Evolutionary conservation across 805 yeast species (phyloP).

Genomic region (Candida suzukii): DNA sequence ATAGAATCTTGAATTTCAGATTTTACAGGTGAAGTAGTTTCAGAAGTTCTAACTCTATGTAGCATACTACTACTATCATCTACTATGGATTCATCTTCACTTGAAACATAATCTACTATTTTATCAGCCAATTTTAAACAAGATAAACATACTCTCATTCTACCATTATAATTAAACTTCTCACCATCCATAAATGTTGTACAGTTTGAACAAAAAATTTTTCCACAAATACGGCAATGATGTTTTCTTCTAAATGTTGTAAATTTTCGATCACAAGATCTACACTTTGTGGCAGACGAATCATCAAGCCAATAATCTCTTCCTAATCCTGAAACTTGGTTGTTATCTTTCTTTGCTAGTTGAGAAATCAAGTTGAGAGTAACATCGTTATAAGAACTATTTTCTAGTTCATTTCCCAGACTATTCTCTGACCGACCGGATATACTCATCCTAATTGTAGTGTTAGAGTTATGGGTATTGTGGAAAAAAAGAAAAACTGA

Average conservation of each 20-base stretch:
- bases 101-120: conserved; percentile 60
- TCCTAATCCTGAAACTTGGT: conserved; percentile 38
- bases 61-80: conserved; percentile 26
- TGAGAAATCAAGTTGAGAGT: conserved; percentile 17
- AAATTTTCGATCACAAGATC: conserved; percentile 73
- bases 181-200: conserved; percentile 66
- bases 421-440: neutral
- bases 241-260: conserved; percentile 86
- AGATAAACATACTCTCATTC: conserved; percentile 68
- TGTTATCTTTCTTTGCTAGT: conserved; percentile 10
- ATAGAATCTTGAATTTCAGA: neutral
- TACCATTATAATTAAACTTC: conserved; percentile 56
- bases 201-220: conserved; percentile 83
- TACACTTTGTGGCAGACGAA: conserved; percentile 83
- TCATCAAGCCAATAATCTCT: conserved; percentile 95
- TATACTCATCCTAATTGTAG: neutral
- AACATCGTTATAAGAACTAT: conserved; percentile 12
- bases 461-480: neutral
- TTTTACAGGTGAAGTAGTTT: conserved; percentile 2
- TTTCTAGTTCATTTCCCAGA: neutral
- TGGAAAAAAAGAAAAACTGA: no score
- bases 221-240: conserved; percentile 95
- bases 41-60: conserved; percentile 4
- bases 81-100: conserved; percentile 46
- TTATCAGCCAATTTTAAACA: conserved; percentile 59